phyloP scores from a whole-genome alignment of 495 filamentous ascomycete species.

The Daldinia vernicosa region DNA sequence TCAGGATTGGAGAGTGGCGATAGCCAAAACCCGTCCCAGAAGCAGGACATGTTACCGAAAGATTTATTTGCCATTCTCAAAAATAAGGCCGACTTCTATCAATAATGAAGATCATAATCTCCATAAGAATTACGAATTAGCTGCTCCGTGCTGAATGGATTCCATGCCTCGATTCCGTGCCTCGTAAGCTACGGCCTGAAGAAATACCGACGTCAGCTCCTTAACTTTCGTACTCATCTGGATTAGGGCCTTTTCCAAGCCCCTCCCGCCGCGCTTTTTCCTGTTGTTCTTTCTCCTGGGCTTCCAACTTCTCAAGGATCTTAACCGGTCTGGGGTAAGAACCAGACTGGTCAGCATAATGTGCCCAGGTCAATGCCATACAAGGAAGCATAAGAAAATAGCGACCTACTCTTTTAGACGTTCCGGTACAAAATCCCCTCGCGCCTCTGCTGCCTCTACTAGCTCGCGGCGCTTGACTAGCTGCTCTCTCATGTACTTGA shows the following conservation, averaged over 20 bases:
- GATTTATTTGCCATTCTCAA: conserved; percentile 48
- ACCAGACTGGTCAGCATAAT: conserved; percentile 18
- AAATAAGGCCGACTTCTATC: conserved; percentile 47
- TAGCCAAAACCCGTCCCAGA: conserved; percentile 17
- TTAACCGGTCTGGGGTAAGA: conserved; percentile 21
- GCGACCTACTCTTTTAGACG: conserved; percentile 38
- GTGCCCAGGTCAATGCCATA: not conserved
- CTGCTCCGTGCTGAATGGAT: not conserved
- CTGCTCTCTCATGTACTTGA: conserved; percentile 74
- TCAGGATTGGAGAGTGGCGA: conserved; percentile 28
- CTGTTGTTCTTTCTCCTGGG: conserved; percentile 26
- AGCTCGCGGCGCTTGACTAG: conserved; percentile 69
- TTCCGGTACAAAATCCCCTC: conserved; percentile 64
- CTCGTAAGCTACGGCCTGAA: not conserved
- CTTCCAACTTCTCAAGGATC: conserved; percentile 39
- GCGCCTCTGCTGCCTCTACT: conserved; percentile 67
- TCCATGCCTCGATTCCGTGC: not conserved
- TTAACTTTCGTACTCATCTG: conserved; percentile 34
- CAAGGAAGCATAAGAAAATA: not conserved
- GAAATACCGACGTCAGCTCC: not conserved
- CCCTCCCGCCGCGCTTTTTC: conserved; percentile 23
- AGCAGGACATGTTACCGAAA: conserved; percentile 47
- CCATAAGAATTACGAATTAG: conserved; percentile 7
- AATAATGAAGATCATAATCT: conserved; percentile 33
- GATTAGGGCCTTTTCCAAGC: conserved; percentile 11